Evolutionary conservation across 805 yeast genomes (phyloP).

Genomic region (Kodamaea jinghongensis): DNA sequence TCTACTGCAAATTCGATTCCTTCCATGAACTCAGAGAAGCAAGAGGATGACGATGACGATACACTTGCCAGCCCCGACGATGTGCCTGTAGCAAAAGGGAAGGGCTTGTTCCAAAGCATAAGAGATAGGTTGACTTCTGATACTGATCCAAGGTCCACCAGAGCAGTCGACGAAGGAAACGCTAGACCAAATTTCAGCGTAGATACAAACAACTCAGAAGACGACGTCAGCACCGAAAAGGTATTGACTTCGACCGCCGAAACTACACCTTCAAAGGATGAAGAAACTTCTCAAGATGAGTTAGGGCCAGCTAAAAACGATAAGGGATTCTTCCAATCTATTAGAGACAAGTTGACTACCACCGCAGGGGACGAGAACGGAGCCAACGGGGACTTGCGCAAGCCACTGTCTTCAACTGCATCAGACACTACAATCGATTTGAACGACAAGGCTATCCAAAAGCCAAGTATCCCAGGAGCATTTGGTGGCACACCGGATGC

Average conservation of each 20-base stretch:
- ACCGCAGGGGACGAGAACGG: constrained; percentile 8
- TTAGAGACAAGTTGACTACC: constrained; percentile 27
- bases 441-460: constrained; percentile 5
- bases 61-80: background rate
- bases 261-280: constrained; percentile 28
- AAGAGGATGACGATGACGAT: constrained; percentile 9
- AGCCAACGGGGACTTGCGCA: constrained; percentile 1
- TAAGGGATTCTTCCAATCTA: constrained; percentile 34
- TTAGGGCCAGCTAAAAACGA: constrained; percentile 13
- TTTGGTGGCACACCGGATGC: too few relatives aligned
- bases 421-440: constrained; percentile 12
- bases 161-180: background rate
- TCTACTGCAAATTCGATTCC: too few relatives aligned
- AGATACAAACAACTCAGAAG: constrained; percentile 12
- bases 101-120: constrained; percentile 35
- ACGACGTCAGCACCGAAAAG: constrained; percentile 18
- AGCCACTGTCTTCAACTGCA: constrained; percentile 9
- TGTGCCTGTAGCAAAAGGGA: constrained; percentile 14
- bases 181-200: constrained; percentile 1
- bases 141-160: background rate
- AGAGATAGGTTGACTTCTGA: constrained; percentile 26
- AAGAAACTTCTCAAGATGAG: constrained; percentile 10
- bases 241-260: constrained; percentile 26
- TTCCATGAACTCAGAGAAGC: too few relatives aligned
- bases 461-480: too few relatives aligned